A percentile compares a stretch with the other conserved stretches of the same genome.
Conservation (phyloP, 148 eudicot species). For the Dianthus caryophyllus region DNA sequence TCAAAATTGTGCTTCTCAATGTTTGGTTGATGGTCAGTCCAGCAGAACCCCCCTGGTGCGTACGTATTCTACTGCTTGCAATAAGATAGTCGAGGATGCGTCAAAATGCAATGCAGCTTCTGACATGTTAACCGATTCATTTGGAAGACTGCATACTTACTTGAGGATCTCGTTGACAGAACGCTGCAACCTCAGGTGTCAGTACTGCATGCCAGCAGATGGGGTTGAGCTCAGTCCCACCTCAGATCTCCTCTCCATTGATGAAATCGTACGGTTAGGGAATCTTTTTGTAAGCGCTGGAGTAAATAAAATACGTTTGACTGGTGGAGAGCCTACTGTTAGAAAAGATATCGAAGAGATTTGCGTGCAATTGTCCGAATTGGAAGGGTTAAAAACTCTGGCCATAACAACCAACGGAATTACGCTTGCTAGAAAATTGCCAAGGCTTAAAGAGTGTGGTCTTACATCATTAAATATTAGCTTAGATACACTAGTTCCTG, state of each 20-base stretch:
- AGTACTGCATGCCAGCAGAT: slow-evolving; percentile 95
- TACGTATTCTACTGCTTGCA: slow-evolving; percentile 44
- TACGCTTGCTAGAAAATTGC: slow-evolving; percentile 68
- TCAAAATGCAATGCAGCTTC: slow-evolving; percentile 45
- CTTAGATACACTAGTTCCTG: slow-evolving; percentile 79
- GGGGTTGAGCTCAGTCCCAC: slow-evolving; percentile 84
- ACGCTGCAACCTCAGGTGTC: slow-evolving; percentile 95
- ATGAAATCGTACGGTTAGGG: slow-evolving; percentile 71
- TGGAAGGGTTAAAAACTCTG: slow-evolving; percentile 70
- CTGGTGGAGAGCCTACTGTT: slow-evolving; percentile 93
- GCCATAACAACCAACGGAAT: slow-evolving; percentile 94
- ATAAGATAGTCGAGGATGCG: slow-evolving; percentile 41
- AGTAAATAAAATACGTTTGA: slow-evolving; percentile 84
- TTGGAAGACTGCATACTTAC: slow-evolving; percentile 87
- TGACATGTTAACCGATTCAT: slow-evolving; percentile 81
- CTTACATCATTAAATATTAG: slow-evolving; percentile 74
- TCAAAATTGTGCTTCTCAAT: slow-evolving; percentile 19
- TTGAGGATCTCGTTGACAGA: slow-evolving; percentile 88
- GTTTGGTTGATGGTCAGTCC: slow-evolving; percentile 17
- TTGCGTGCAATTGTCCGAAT: slow-evolving; percentile 62
- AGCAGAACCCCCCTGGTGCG: slow-evolving; percentile 26
- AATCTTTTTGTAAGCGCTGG: slow-evolving; percentile 77
- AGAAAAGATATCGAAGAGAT: slow-evolving; percentile 88
- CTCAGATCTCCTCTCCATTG: slow-evolving; percentile 54
- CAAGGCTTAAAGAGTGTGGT: slow-evolving; percentile 78